Evolutionary conservation across 768 basidiomycete genomes (phyloP).

Genomic region (Tephrocybe sp.): DNA sequence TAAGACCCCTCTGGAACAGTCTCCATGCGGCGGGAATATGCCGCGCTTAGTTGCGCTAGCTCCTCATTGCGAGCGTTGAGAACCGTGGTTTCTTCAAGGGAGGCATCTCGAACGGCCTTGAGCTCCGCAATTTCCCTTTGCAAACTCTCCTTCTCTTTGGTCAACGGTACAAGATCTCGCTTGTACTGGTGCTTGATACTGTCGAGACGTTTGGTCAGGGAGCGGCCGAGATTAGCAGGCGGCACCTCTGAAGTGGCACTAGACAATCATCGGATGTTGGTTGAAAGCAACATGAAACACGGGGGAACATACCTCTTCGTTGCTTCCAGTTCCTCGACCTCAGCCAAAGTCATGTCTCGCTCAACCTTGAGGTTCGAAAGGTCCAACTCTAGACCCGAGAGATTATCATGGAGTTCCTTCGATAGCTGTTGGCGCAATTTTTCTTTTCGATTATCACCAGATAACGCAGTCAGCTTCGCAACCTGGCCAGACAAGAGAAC

Average conservation of each 20-base stretch:
- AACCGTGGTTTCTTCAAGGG: slow-evolving; percentile 88
- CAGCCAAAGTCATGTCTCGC: slow-evolving; percentile 87
- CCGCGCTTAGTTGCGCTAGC: slow-evolving; percentile 81
- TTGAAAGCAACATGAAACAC: slow-evolving; percentile 5
- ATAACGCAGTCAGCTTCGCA: slow-evolving; percentile 80
- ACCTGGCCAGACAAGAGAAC: slow-evolving; percentile 89
- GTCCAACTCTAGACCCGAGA: slow-evolving; percentile 80
- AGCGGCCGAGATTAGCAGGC: slow-evolving; percentile 53
- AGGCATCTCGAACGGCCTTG: slow-evolving; percentile 78
- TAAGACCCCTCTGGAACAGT: slow-evolving; percentile 34
- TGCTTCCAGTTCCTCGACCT: slow-evolving; percentile 85
- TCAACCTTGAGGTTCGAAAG: slow-evolving; percentile 86
- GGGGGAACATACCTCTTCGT: slow-evolving; percentile 58
- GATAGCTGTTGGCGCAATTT: slow-evolving; percentile 79
- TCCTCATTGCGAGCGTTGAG: slow-evolving; percentile 92
- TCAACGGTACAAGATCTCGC: slow-evolving; percentile 81
- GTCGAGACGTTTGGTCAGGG: slow-evolving; percentile 83
- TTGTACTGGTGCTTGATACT: slow-evolving; percentile 85
- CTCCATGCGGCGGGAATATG: slow-evolving; percentile 80
- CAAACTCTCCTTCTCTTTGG: slow-evolving; percentile 75
- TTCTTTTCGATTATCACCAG: slow-evolving; percentile 71
- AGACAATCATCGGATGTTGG: slow-evolving; percentile 16
- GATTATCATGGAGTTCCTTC: slow-evolving; percentile 71
- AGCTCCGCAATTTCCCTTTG: slow-evolving; percentile 83
- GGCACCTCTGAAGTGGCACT: slow-evolving; percentile 32